Evolutionary conservation across 176 grass and related monocot genomes (phyloP).

Genomic region (Dactylis glomerata): DNA sequence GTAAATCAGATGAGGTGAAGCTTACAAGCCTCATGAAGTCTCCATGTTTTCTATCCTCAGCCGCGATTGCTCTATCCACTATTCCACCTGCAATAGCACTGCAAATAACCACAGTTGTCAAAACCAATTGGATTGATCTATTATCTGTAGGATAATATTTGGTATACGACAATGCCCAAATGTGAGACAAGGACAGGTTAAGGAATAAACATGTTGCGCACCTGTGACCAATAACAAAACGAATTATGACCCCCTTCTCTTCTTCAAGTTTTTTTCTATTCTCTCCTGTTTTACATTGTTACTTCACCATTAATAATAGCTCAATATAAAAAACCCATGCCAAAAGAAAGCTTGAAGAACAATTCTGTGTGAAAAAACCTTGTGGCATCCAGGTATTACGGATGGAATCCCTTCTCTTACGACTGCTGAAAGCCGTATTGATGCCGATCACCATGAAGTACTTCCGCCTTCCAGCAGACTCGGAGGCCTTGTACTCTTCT

Average conservation of each 20-base stretch:
- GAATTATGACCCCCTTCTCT: slow-evolving; percentile 75
- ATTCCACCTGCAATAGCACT: slow-evolving; percentile 93
- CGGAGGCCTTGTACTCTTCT: slow-evolving; percentile 50
- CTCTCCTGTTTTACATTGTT: slow-evolving; percentile 49
- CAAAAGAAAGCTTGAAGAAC: background rate
- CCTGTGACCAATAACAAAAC: slow-evolving; percentile 98
- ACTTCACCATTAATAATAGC: slow-evolving; percentile 4
- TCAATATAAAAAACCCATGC: background rate
- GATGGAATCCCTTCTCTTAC: slow-evolving; percentile 87
- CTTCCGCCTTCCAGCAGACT: slow-evolving; percentile 47
- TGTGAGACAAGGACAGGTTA: background rate
- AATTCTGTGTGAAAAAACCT: slow-evolving; percentile 35
- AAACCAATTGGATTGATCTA: background rate
- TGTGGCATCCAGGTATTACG: slow-evolving; percentile 90
- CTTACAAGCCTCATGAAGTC: slow-evolving; percentile 89
- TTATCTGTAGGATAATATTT: background rate
- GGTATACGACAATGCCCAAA: background rate
- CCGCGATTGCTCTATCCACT: slow-evolving; percentile 71
- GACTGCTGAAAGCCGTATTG: slow-evolving; percentile 93
- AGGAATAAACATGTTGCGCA: slow-evolving; percentile 24
- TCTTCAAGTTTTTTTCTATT: slow-evolving; percentile 77
- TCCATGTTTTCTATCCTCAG: slow-evolving; percentile 81
- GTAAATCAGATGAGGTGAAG: background rate
- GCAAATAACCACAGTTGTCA: slow-evolving; percentile 13
- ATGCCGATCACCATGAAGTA: slow-evolving; percentile 93